phyloP scores from a whole-genome alignment of 108 stramenopile species.

The Conticribra guillardii region DNA sequence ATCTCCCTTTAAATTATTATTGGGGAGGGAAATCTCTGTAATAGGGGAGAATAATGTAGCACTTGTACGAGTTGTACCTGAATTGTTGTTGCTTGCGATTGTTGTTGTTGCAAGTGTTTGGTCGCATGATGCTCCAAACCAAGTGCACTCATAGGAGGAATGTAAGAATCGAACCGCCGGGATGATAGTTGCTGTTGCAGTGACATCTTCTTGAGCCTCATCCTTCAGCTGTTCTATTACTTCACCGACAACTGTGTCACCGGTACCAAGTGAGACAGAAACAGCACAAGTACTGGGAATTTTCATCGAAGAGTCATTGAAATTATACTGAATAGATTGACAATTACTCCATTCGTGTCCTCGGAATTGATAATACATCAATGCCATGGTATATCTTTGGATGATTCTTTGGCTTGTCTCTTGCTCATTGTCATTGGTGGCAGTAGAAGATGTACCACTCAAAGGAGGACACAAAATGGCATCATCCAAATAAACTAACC shows the following conservation, averaged over 20 bases:
- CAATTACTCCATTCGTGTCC: slow-evolving; percentile 51
- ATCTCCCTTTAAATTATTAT: slow-evolving; percentile 46
- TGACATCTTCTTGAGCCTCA: neutral
- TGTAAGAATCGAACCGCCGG: slow-evolving; percentile 42
- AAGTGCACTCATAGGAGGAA: slow-evolving; percentile 55
- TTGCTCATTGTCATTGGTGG: neutral
- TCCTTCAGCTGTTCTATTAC: too few relatives aligned
- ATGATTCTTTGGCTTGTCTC: slow-evolving; percentile 7
- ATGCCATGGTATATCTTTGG: slow-evolving; percentile 25
- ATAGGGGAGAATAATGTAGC: slow-evolving; percentile 25
- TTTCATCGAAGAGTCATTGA: slow-evolving; percentile 11
- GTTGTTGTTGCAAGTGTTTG: too few relatives aligned
- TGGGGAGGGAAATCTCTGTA: slow-evolving; percentile 25
- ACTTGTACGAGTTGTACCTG: neutral
- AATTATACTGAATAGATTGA: slow-evolving; percentile 13
- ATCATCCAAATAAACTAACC: slow-evolving; percentile 60
- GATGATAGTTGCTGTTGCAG: too few relatives aligned
- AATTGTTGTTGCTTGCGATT: slow-evolving; percentile 3
- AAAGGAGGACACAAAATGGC: slow-evolving; percentile 55
- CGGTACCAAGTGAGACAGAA: too few relatives aligned
- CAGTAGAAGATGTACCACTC: neutral
- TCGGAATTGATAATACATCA: slow-evolving; percentile 20
- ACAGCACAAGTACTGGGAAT: slow-evolving; percentile 2
- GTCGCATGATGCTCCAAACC: slow-evolving; percentile 66
- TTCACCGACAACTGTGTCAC: too few relatives aligned